Conservation (phyloP, 2,329 filamentous ascomycete genomes). For the Berkeleyomyces basicola region DNA sequence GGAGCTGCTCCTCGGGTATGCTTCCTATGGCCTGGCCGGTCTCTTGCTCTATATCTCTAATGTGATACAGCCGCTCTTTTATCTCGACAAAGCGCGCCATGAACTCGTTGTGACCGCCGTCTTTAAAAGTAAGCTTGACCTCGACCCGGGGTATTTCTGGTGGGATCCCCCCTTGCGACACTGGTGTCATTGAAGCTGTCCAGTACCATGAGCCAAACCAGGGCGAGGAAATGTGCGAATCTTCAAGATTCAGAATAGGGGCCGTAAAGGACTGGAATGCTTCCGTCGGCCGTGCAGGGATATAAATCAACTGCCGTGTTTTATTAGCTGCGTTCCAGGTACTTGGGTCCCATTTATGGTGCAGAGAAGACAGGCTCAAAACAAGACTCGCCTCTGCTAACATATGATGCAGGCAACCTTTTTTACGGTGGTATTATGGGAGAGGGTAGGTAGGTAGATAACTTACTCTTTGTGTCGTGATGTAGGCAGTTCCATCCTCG, state of each 20-base stretch:
- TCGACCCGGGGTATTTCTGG: slow-evolving; percentile 56
- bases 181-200: slow-evolving; percentile 64
- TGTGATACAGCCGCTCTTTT: slow-evolving; percentile 68
- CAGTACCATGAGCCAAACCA: slow-evolving; percentile 91
- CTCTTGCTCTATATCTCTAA: slow-evolving; percentile 56
- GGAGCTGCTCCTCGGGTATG: slow-evolving; percentile 71
- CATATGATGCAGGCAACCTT: neutral
- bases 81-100: slow-evolving; percentile 67
- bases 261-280: slow-evolving; percentile 75
- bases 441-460: neutral
- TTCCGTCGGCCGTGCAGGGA: slow-evolving; percentile 53
- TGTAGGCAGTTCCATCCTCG: slow-evolving; percentile 57
- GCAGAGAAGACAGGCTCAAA: neutral
- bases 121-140: slow-evolving; percentile 76
- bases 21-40: slow-evolving; percentile 42
- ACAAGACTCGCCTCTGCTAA: neutral
- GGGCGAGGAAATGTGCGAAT: slow-evolving; percentile 71
- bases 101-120: slow-evolving; percentile 90
- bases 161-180: slow-evolving; percentile 69
- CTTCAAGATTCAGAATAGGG: slow-evolving; percentile 72
- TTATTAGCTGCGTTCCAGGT: neutral
- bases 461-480: slow-evolving; percentile 71
- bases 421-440: neutral
- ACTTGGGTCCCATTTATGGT: neutral
- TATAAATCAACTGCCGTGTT: slow-evolving; percentile 57